Base-by-base conservation (phyloP, 345 rosid genomes). In the Populus nigra region DNA sequence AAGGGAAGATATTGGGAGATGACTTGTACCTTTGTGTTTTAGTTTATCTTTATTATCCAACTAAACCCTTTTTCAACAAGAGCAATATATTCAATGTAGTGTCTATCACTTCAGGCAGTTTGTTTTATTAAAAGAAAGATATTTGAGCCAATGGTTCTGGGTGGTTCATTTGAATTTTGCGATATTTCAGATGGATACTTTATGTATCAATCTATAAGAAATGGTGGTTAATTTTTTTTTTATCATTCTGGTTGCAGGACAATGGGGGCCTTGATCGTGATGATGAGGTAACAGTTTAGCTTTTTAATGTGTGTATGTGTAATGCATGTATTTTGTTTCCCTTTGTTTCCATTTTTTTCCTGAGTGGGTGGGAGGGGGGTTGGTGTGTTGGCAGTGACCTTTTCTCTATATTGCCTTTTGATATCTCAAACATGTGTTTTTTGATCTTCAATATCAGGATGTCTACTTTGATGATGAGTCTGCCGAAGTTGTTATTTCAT, bases 381-480 rank as follows among this genome's bases (percentile, higher is more conserved):
- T 12, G 50, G 18, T 13, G 50, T n/a, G 25, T 57, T 57, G 13
- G 63, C 12, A 9, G 63, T 8, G 63, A n/a, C 63, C 23, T 9
- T n/a, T 41, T 59, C 29, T 59, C 13, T 23, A 59, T 59, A 39
- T 27, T 70, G 23, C 77, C 25, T 76, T 65, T 38, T 69, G 62
- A 77, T 47, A 45, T 65, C 45, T 41, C 20, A 59, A 27, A 79
- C 62, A 38, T 29, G 6, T 74, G 20, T 22, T 49, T 47, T 74
- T 65, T 76, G 76, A 45, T 25, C 69, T 27, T 50, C 29, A n/a
- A 68, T 73, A 16, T 87, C 93, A 96, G 98, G 97, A 93, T 88
- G 91, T 93, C 25, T 92, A 92, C 88, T 96, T 94, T 50, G 95
- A 92, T 71, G 95, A 96, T 81, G 99, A 92, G 83, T 92, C 98